Percentiles rank a stretch among this genome's conserved stretches.
Evolutionary conservation across 768 basidiomycete genomes (phyloP).

Genomic region (Cystofilobasidium capitatum): DNA sequence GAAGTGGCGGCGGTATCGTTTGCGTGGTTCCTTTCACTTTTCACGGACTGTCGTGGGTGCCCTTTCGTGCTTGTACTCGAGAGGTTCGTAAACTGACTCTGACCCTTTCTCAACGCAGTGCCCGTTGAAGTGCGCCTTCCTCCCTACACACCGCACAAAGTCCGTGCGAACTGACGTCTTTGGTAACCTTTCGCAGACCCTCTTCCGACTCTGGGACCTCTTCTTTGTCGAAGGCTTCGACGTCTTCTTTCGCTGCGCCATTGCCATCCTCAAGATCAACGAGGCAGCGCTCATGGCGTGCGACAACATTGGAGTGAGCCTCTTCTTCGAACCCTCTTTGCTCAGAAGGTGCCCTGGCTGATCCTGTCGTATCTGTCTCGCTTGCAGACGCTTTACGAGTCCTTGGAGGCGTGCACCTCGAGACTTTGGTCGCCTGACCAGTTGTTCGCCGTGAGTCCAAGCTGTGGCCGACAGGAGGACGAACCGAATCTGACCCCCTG

Average conservation of each 20-base stretch:
- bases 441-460: constrained; percentile 64
- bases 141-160: too few species aligned
- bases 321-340: neutral
- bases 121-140: constrained; percentile 65
- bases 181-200: constrained; percentile 48
- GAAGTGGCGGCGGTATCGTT: constrained; percentile 93
- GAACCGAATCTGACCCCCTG: neutral
- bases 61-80: neutral
- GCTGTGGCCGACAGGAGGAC: neutral
- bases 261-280: constrained; percentile 73
- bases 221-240: constrained; percentile 88
- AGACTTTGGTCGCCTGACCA: constrained; percentile 90
- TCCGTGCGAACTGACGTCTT: neutral
- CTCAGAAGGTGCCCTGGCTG: neutral
- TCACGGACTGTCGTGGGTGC: constrained; percentile 63
- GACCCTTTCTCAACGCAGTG: constrained; percentile 35
- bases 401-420: constrained; percentile 78
- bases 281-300: constrained; percentile 74
- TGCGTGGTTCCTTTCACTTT: constrained; percentile 94
- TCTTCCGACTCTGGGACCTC: constrained; percentile 82
- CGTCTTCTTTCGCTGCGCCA: constrained; percentile 78
- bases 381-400: constrained; percentile 59
- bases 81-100: neutral
- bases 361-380: neutral
- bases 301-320: constrained; percentile 59